phyloP scores from a whole-genome alignment of 2,329 filamentous ascomycete species.

The Exophiala dermatitidis region DNA sequence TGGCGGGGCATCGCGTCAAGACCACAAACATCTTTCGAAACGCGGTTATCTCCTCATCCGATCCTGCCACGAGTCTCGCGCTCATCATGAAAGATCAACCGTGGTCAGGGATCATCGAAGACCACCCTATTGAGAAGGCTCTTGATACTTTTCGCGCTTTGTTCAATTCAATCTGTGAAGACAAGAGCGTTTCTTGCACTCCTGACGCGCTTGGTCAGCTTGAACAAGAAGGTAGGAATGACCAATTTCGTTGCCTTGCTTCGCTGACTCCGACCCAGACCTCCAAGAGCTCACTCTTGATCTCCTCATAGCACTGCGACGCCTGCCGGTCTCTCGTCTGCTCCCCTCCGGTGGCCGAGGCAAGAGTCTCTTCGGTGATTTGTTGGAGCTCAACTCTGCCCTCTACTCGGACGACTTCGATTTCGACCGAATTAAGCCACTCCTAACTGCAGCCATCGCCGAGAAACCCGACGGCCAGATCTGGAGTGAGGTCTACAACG shows the following conservation, averaged over 20 bases:
- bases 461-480: constrained; percentile 17
- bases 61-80: too few species aligned
- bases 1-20: too few species aligned
- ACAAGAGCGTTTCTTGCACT: constrained; percentile 1
- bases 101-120: background rate
- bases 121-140: background rate
- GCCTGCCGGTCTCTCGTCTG: background rate
- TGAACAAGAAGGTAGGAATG: background rate
- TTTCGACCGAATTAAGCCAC: constrained; percentile 20
- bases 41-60: too few species aligned
- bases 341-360: background rate
- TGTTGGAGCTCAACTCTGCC: background rate
- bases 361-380: background rate
- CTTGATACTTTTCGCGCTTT: background rate
- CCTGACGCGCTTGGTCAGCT: background rate
- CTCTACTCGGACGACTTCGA: constrained; percentile 17
- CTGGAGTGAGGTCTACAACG: constrained; percentile 24
- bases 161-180: background rate
- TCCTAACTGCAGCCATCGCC: constrained; percentile 18
- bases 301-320: background rate
- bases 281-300: background rate
- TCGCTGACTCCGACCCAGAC: background rate
- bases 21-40: too few species aligned
- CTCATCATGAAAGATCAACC: constrained; percentile 1
- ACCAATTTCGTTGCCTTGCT: background rate